Conservation (phyloP, 2,329 filamentous ascomycete genomes). For the Rasamsonia emersonii region DNA sequence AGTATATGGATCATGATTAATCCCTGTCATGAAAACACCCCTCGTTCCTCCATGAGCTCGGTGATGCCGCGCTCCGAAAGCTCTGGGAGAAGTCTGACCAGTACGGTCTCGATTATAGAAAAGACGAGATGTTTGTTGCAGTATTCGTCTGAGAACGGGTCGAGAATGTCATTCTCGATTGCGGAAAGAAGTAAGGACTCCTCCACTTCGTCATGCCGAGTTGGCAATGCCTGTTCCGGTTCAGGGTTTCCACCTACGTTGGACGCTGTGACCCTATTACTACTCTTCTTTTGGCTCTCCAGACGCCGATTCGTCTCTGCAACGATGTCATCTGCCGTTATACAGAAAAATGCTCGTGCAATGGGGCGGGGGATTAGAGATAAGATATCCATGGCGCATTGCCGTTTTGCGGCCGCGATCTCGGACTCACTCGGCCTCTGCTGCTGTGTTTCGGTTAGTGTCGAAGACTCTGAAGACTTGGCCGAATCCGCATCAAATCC, state of each 20-base stretch:
- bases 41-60: conserved; percentile 66
- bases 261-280: conserved; percentile 1
- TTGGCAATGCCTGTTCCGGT: no score
- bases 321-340: conserved; percentile 10
- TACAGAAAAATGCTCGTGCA: conserved; percentile 36
- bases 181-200: conserved; percentile 47
- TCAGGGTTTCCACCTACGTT: conserved; percentile 6
- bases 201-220: conserved; percentile 27
- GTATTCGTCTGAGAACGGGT: conserved; percentile 71
- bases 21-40: no score
- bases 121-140: conserved; percentile 92
- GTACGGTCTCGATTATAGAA: conserved; percentile 66
- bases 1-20: not conserved
- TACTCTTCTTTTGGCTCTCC: conserved; percentile 6
- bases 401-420: conserved; percentile 33
- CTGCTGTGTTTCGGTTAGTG: conserved; percentile 4
- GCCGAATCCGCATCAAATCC: no score
- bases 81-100: conserved; percentile 80
- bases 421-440: conserved; percentile 19
- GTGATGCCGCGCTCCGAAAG: conserved; percentile 61
- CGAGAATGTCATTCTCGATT: conserved; percentile 57
- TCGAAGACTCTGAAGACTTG: not conserved
- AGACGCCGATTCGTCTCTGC: no score
- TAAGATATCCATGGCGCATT: conserved; percentile 35
- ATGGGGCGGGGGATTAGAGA: conserved; percentile 36